These are phyloP conservation scores for Holtermanniella nyarrowii DNA, from an alignment of 768 basidiomycete species.

Conservation along the genomic window DNA sequence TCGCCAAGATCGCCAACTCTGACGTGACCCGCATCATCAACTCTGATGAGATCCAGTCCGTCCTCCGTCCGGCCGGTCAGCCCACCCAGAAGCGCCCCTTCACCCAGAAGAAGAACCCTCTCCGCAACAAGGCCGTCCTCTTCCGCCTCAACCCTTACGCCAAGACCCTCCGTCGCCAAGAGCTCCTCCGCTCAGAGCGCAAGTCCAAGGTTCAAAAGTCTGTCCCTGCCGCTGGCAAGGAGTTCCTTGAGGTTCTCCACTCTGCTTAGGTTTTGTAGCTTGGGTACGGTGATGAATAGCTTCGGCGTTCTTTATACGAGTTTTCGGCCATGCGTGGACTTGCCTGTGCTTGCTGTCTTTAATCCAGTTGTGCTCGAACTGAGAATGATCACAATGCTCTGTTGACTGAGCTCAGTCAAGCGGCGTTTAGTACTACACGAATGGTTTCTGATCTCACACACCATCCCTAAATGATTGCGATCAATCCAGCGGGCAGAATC, in stretches of 20 bases:
- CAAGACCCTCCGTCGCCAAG: conserved; percentile 80
- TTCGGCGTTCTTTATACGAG: no score
- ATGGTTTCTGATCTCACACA: no score
- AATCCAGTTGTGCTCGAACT: no score
- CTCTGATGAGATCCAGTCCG: conserved; percentile 94
- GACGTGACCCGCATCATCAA: conserved; percentile 97
- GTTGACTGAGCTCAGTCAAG: no score
- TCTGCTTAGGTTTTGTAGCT: conserved; percentile 54
- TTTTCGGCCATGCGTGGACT: no score
- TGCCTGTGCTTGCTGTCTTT: no score
- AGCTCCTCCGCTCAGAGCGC: conserved; percentile 47
- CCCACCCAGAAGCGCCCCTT: conserved; percentile 84
- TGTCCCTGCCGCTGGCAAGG: conserved; percentile 59
- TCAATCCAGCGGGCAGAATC: no score
- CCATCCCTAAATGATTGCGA: no score
- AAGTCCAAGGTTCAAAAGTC: conserved; percentile 48
- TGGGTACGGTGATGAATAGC: no score
- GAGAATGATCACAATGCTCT: no score
- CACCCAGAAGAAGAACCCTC: conserved; percentile 99
- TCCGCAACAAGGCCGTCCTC: conserved; percentile 82
- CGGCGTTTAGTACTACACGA: no score
- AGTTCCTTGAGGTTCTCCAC: conserved; percentile 73
- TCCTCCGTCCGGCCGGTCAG: conserved; percentile 78
- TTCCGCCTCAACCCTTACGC: conserved; percentile 99
- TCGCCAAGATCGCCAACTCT: conserved; percentile 92